Base-by-base conservation (phyloP, 495 filamentous ascomycete species). In the Penicillium silybi region DNA sequence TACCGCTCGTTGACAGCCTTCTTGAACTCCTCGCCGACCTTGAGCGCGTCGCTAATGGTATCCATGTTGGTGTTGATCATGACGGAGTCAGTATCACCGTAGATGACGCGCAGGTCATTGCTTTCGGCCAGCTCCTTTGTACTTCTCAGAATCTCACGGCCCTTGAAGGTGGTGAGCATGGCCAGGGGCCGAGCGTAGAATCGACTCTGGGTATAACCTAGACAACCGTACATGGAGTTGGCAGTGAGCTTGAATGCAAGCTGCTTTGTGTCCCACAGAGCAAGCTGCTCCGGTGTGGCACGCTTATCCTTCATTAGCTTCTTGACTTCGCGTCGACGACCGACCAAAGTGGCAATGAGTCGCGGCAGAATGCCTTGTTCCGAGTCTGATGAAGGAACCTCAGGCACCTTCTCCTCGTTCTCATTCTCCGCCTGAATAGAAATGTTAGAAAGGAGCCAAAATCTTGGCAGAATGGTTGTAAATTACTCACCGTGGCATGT, bases 41-140 rank as follows among this genome's bases (percentile, higher is more conserved):
- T 90, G 29, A 97, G 67, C 15, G 93, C 92, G 57, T 96, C 92
- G 25, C 87, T 85, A 25, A 97, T 88, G 48, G 88, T 96, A 64
- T 96, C 89, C 44, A 89, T 89, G 66, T 96, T 96, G 42, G 93
- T 96, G 61, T 98, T 97, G 71, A 98, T 96, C 93, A 98, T 98
- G 71, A 98, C 93, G 19, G 93, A 98, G 67, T 98, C 93, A 19
- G 93, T 98, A 72, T 98, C 93, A 71, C 93, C 93, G 64, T 98
- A 98, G 50, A 98, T 96, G 66, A 98, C 93, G 54, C 88, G 84
- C 41, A 98, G 79, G 35, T 87, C 82, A 44, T 86, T 91, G 50
- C 82, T 87, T 67, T 97, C 92, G 1, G 92, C 93, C 34, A 98
- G 79, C 23, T 95, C 90, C 69, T 96, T 97, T 48, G 93, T 98